A percentile compares a stretch with the other conserved stretches of the same genome.
phyloP scores from a whole-genome alignment of 345 rosid species.

The Gossypium raimondii region DNA sequence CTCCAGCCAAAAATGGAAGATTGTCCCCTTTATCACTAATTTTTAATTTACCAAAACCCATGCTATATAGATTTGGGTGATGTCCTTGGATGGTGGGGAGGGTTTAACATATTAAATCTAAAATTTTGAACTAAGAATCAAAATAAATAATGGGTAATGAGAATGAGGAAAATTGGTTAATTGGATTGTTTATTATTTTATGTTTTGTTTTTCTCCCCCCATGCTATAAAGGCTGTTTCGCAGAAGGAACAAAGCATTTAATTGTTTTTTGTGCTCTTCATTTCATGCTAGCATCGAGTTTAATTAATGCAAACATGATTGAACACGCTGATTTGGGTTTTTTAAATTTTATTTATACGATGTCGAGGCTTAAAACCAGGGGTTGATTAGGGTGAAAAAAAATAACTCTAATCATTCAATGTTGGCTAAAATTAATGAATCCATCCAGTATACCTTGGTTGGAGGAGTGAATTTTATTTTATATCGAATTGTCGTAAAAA shows the following conservation, averaged over 20 bases:
- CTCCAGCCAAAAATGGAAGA: slow-evolving; percentile 6
- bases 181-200: too few relatives aligned
- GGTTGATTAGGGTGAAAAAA: background rate
- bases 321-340: background rate
- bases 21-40: background rate
- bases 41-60: background rate
- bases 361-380: background rate
- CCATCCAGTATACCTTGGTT: background rate
- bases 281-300: background rate
- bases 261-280: background rate
- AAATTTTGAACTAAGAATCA: background rate
- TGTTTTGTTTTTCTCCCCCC: too few relatives aligned
- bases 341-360: background rate
- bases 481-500: background rate
- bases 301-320: background rate
- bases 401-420: background rate
- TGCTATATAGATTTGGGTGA: background rate
- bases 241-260: background rate
- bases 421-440: background rate
- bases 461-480: background rate
- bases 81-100: background rate
- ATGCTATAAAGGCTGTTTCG: background rate
- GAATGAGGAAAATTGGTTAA: too few relatives aligned
- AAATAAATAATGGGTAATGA: background rate
- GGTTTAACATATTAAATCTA: background rate